These are phyloP conservation scores for Penicillium psychrosexuale DNA, from an alignment of 2,329 filamentous ascomycete species.

Conservation along the genomic window DNA sequence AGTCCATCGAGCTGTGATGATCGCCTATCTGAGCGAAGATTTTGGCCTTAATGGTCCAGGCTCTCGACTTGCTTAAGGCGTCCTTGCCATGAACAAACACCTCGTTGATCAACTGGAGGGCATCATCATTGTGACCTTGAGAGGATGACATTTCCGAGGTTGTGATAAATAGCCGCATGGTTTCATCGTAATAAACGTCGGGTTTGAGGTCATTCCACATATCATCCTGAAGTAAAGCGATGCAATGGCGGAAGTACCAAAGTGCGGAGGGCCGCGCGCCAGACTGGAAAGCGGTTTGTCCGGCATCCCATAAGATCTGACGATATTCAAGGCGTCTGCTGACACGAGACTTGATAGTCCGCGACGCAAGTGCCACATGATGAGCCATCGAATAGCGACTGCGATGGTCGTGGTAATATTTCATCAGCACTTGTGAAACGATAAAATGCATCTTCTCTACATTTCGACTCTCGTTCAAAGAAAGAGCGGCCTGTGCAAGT, in stretches of 20 bases:
- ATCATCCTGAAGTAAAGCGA: conserved; percentile 73
- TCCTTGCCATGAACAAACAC: conserved; percentile 69
- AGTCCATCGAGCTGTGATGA: conserved; percentile 63
- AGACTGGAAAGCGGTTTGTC: conserved; percentile 72
- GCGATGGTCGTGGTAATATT: conserved; percentile 62
- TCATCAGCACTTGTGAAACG: conserved; percentile 76
- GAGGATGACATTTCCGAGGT: conserved; percentile 81
- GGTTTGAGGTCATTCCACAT: conserved; percentile 68
- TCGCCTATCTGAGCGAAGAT: conserved; percentile 74
- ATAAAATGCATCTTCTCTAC: conserved; percentile 83
- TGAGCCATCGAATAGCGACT: conserved; percentile 70
- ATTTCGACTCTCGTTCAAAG: conserved; percentile 65
- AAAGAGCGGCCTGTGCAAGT: conserved; percentile 71
- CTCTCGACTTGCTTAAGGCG: conserved; percentile 75
- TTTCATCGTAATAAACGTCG: conserved; percentile 84
- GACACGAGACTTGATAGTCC: conserved; percentile 68
- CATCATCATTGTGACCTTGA: conserved; percentile 67
- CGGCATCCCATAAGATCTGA: conserved; percentile 73
- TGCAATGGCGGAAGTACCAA: conserved; percentile 74
- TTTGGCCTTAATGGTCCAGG: conserved; percentile 77
- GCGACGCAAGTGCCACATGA: conserved; percentile 75
- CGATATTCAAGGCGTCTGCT: conserved; percentile 63
- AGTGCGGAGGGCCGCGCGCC: conserved; percentile 78
- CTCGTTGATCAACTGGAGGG: conserved; percentile 64
- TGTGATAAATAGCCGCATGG: conserved; percentile 71